phyloP scores from a whole-genome alignment of 306 rosid genomes.

The Canavalia gladiata region DNA sequence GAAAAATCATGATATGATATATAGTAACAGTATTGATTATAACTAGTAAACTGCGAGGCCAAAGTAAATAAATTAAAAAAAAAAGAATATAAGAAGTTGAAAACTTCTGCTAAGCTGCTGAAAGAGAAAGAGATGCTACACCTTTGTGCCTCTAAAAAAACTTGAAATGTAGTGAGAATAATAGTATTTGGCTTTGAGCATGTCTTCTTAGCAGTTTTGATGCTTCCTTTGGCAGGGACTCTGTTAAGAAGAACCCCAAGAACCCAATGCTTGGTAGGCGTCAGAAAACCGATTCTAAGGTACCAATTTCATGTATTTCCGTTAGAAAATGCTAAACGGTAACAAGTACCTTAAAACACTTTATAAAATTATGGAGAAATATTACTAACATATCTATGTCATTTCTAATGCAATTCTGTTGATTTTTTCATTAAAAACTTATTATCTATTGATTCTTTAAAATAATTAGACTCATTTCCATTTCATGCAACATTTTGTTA shows the following conservation, averaged over 20 bases:
- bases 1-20: not conserved
- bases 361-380: too few relatives aligned
- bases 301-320: slow-evolving; percentile 23
- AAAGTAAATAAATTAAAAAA: not conserved
- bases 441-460: too few relatives aligned
- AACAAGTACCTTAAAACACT: too few relatives aligned
- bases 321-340: too few relatives aligned
- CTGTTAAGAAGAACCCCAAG: slow-evolving; percentile 75
- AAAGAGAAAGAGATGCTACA: not conserved
- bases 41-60: not conserved
- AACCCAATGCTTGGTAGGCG: slow-evolving; percentile 81
- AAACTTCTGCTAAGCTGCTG: not conserved
- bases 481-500: not conserved
- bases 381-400: too few relatives aligned
- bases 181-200: slow-evolving; percentile 4
- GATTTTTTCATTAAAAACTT: too few relatives aligned
- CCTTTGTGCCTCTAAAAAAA: not conserved
- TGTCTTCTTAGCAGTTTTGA: slow-evolving; percentile 40
- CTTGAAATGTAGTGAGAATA: not conserved
- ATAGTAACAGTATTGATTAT: not conserved
- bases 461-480: too few relatives aligned
- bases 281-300: slow-evolving; percentile 71
- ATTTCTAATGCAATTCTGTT: too few relatives aligned
- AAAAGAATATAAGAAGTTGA: not conserved
- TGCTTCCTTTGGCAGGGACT: slow-evolving; percentile 61